Conservation (phyloP, 306 rosid species). For the Inga oerstediana region DNA sequence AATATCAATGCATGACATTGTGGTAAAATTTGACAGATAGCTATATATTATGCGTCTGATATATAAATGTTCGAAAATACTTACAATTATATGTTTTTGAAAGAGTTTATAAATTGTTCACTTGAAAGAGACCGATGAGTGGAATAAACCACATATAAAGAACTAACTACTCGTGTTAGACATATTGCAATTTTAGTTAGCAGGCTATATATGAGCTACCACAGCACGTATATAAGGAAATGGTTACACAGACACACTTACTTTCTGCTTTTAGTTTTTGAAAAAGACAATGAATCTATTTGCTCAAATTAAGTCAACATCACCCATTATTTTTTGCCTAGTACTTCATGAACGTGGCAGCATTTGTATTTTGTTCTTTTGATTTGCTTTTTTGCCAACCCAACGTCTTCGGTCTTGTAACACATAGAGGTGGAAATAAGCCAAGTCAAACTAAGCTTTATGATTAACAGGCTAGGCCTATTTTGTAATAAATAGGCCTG, state of each 20-base stretch:
- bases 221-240: neutral
- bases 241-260: neutral
- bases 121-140: neutral
- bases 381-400: neutral
- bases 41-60: neutral
- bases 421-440: too few relatives aligned
- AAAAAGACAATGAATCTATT: neutral
- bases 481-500: too few relatives aligned
- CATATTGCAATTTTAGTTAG: neutral
- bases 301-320: neutral
- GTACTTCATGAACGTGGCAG: neutral
- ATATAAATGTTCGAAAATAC: neutral
- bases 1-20: neutral
- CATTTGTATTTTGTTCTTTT: neutral
- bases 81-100: neutral
- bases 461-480: too few relatives aligned
- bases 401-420: neutral
- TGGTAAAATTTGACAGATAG: neutral
- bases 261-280: neutral
- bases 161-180: neutral
- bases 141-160: neutral
- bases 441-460: too few relatives aligned
- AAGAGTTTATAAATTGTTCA: neutral
- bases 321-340: neutral
- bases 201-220: neutral